Base-by-base conservation (phyloP, 768 basidiomycete species). In the Termitomyces sp. region DNA sequence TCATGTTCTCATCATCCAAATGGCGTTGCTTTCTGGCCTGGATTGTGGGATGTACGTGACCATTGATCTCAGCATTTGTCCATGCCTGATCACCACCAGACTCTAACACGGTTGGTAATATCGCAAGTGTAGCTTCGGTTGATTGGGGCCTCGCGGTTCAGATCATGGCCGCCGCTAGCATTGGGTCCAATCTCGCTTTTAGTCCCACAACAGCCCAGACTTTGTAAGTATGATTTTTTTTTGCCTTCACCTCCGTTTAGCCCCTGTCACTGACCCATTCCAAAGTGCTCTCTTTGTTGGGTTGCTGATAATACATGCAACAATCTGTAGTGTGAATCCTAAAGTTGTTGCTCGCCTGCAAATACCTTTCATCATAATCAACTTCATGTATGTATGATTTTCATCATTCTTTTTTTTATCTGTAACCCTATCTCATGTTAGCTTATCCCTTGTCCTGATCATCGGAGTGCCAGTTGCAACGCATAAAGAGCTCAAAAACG, bases 321-420 rank as follows among this genome's bases (percentile, higher is more conserved):
- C 86, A 1, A 69, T 89, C 28, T 91, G 89, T 65, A 87, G 87
- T 63, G 76, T 91, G 15, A 89, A 84, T 16, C 90, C 90, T 2
- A 70, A 77, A 9, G 55, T 87, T 35, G 76, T 93, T 18, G 91
- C 91, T 1, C 78, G 89, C 33, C 66, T 92, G 15, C 91, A 93
- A 69, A 85, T 80, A 20, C 71, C 89, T 9, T 92, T 89, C 65
- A 83, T 91, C 20, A 64, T 83, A n/a, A 76, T 92, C 46, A 92
- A 92, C 68, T 71, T 91, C 33, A 55, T 84, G 87, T 88, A 70
- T 60, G 87, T 75, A 18, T n/a, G 16, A n/a, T 39, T 7, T 44
- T 12, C n/a, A 36, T 20, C 12, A 50, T 28, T 12, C 20, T 20
- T 20, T 32, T 20, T n/a, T 36, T 51, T n/a, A n/a, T 33, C 39